Evolutionary conservation across 73 alveolate species (phyloP).

Genomic region (Tetrahymena thermophila): DNA sequence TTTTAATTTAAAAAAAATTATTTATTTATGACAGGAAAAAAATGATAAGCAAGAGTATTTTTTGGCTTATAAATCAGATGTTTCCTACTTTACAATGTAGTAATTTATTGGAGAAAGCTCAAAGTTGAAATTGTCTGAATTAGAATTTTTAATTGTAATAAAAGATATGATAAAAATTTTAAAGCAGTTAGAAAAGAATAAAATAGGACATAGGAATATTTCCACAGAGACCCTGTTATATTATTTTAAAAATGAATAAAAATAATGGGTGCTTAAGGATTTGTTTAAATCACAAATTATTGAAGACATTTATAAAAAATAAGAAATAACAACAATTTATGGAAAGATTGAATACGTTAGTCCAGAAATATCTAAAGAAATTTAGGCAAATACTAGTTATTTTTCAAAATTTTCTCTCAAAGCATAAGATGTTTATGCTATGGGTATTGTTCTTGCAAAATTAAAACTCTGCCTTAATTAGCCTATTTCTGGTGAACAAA

Average conservation of each 20-base stretch:
- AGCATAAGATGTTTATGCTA: background rate
- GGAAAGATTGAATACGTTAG: background rate
- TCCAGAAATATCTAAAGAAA: background rate
- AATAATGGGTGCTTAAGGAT: background rate
- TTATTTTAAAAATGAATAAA: background rate
- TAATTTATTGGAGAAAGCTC: background rate
- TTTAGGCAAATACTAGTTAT: background rate
- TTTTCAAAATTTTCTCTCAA: background rate
- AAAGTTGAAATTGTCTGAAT: background rate
- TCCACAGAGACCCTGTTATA: background rate
- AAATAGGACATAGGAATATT: background rate
- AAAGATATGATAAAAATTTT: background rate
- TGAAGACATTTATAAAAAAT: background rate
- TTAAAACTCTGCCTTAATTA: background rate
- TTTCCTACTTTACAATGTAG: background rate
- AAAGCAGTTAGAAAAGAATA: background rate
- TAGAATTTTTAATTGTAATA: background rate
- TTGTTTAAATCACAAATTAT: background rate
- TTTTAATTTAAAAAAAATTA: too few relatives aligned
- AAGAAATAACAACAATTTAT: background rate
- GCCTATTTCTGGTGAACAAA: background rate
- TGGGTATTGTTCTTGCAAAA: background rate
- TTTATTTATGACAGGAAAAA: background rate
- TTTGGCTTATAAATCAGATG: background rate
- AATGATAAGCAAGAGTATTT: background rate